Evolutionary conservation across 495 filamentous ascomycete genomes (phyloP).

Genomic region (Tuber brumale): DNA sequence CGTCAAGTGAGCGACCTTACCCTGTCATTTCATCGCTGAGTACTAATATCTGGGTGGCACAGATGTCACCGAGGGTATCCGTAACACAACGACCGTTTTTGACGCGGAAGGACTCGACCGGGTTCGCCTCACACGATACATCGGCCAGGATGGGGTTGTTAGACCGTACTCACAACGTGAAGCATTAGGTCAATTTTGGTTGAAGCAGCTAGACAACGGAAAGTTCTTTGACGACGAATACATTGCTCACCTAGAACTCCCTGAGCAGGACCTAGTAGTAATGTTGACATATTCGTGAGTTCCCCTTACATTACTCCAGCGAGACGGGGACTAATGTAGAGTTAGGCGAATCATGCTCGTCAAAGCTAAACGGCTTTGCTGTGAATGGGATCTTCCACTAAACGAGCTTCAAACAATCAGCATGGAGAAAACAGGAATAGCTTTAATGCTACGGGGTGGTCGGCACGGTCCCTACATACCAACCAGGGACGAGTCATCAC

Average conservation of each 20-base stretch:
- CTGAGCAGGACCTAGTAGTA: conserved; percentile 81
- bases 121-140: conserved; percentile 83
- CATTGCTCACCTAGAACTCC: conserved; percentile 90
- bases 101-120: conserved; percentile 90
- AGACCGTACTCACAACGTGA: conserved; percentile 93
- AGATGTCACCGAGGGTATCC: conserved; percentile 89
- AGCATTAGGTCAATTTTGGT: conserved; percentile 94
- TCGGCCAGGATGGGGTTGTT: conserved; percentile 85
- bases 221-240: conserved; percentile 97
- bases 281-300: conserved; percentile 71
- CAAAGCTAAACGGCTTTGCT: conserved; percentile 70
- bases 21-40: not conserved
- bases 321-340: conserved; percentile 8
- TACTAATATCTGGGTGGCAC: conserved; percentile 35
- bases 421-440: conserved; percentile 92
- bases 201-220: conserved; percentile 93
- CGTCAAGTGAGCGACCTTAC: conserved; percentile 54
- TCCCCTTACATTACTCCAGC: not conserved
- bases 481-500: conserved; percentile 74
- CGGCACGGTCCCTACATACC: conserved; percentile 94
- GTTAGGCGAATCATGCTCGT: conserved; percentile 77
- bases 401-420: conserved; percentile 95
- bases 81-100: conserved; percentile 97
- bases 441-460: conserved; percentile 76
- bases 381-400: conserved; percentile 90